Evolutionary conservation across 148 eudicot species (phyloP).

Genomic region (Heliosperma pusillum): DNA sequence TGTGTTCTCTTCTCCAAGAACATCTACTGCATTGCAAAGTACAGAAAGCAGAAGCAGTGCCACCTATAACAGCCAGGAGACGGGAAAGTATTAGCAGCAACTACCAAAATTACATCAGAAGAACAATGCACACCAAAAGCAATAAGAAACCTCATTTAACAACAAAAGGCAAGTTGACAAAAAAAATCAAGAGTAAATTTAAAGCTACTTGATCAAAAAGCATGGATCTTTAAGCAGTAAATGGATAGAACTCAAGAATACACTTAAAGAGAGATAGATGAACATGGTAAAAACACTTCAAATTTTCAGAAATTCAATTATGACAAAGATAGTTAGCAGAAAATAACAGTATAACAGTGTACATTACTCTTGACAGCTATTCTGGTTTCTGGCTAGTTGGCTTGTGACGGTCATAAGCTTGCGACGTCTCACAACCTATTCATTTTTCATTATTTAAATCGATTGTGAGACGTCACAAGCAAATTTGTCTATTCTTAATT

Average conservation of each 20-base stretch:
- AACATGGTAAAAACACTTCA: constrained; percentile 7
- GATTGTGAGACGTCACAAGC: too few species aligned
- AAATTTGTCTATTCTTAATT: neutral
- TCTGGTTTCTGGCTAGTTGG: too few species aligned
- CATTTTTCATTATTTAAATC: too few species aligned
- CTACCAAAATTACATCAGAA: neutral
- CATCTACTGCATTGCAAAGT: constrained; percentile 32
- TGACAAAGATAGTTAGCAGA: neutral
- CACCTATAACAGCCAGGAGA: constrained; percentile 25
- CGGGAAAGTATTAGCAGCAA: neutral
- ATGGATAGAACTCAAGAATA: too few species aligned
- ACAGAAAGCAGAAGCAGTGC: constrained; percentile 39
- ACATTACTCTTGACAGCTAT: neutral
- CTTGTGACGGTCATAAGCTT: too few species aligned
- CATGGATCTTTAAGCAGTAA: neutral
- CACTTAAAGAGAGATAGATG: neutral
- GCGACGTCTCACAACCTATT: too few species aligned
- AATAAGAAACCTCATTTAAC: neutral
- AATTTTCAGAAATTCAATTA: constrained; percentile 6
- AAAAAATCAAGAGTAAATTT: neutral
- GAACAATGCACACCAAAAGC: neutral
- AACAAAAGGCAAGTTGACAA: neutral
- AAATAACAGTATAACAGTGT: neutral
- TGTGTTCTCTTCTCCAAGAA: constrained; percentile 26
- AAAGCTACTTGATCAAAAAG: constrained; percentile 7